Evolutionary conservation across 352 stramenopile genomes (phyloP).

Genomic region (Globisporangium irregulare): DNA sequence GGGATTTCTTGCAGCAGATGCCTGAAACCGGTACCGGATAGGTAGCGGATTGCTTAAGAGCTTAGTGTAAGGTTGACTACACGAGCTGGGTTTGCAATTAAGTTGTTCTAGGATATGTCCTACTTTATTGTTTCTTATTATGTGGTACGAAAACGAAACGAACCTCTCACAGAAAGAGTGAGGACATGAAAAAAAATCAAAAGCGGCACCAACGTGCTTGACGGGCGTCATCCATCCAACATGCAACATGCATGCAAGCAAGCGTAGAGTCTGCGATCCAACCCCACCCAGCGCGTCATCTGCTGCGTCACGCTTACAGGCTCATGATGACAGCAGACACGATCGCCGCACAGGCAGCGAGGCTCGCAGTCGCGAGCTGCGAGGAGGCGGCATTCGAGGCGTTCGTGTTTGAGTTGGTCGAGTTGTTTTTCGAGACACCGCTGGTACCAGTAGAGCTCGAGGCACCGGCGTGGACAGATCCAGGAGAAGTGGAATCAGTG

Average conservation of each 20-base stretch:
- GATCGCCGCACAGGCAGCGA: constrained; percentile 32
- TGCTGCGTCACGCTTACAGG: constrained; percentile 24
- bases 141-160: constrained; percentile 3
- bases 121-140: constrained; percentile 7
- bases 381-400: constrained; percentile 19
- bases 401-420: constrained; percentile 23
- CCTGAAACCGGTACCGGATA: too few relatives aligned
- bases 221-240: not conserved
- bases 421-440: constrained; percentile 20
- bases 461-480: constrained; percentile 19
- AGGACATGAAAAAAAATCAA: constrained; percentile 6
- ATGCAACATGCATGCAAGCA: not conserved
- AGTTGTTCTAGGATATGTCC: not conserved
- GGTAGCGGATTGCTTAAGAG: too few relatives aligned
- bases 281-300: not conserved
- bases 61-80: not conserved
- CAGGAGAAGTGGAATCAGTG: constrained; percentile 15
- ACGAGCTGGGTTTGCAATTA: not conserved
- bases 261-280: not conserved
- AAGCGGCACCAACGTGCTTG: not conserved
- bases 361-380: constrained; percentile 24
- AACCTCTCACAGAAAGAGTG: not conserved
- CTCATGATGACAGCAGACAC: constrained; percentile 37
- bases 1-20: not conserved
- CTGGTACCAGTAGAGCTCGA: constrained; percentile 12